These are phyloP conservation scores for Tolypocladium pustulatum DNA, from an alignment of 2,329 filamentous ascomycete species.

Conservation along the genomic window DNA sequence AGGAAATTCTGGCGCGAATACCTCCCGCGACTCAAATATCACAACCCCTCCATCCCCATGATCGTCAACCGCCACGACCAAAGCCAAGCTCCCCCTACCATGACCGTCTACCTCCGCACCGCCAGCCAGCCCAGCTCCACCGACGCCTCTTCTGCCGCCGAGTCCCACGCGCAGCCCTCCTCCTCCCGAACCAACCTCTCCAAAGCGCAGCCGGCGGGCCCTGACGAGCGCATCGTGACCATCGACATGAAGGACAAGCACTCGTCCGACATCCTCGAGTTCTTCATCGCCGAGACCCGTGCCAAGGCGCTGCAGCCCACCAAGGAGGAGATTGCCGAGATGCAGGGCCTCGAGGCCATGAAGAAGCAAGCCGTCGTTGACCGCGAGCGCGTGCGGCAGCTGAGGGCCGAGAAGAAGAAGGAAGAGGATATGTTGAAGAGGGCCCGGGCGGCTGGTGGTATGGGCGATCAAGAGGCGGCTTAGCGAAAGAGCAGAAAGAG, in stretches of 20 bases:
- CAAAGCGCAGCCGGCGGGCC: slow-evolving; percentile 35
- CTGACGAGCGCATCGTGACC: slow-evolving; percentile 38
- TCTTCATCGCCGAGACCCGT: slow-evolving; percentile 52
- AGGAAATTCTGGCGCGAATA: slow-evolving; percentile 85
- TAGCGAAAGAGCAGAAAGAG: slow-evolving; percentile 4
- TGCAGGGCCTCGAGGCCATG: slow-evolving; percentile 46
- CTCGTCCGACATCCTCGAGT: slow-evolving; percentile 51
- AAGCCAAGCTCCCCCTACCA: slow-evolving; percentile 43
- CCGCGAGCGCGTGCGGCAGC: slow-evolving; percentile 39
- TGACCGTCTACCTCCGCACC: slow-evolving; percentile 55
- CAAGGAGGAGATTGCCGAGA: slow-evolving; percentile 46
- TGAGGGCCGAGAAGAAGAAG: slow-evolving; percentile 46
- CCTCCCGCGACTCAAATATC: slow-evolving; percentile 82
- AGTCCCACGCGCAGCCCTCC: slow-evolving; percentile 26
- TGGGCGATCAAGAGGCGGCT: slow-evolving; percentile 21
- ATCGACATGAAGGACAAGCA: slow-evolving; percentile 55
- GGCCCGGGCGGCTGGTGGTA: slow-evolving; percentile 27
- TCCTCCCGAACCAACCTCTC: slow-evolving; percentile 38
- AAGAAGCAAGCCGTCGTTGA: slow-evolving; percentile 41
- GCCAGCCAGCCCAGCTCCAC: slow-evolving; percentile 13
- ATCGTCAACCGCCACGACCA: slow-evolving; percentile 60
- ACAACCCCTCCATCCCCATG: slow-evolving; percentile 82
- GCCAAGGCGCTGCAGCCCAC: slow-evolving; percentile 47
- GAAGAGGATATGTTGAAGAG: slow-evolving; percentile 43
- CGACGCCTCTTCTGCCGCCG: slow-evolving; percentile 14